These are phyloP conservation scores for Batkoa obscura DNA, from an alignment of 371 early-diverging fungal species.

Conservation along the genomic window DNA sequence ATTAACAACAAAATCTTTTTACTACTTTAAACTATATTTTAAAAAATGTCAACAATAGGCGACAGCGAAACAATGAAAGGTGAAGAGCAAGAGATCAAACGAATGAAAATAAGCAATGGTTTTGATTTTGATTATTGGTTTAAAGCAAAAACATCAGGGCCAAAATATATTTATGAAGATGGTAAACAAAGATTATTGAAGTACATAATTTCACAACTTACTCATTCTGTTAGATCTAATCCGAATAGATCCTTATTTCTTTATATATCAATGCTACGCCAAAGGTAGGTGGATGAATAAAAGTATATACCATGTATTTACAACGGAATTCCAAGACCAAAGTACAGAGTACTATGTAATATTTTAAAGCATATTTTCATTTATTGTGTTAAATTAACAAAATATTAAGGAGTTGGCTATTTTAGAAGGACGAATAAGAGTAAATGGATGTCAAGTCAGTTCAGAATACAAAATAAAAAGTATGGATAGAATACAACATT, in stretches of 20 bases:
- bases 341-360: constrained; percentile 60
- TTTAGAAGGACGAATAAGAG: constrained; percentile 43
- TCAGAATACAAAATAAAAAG: constrained; percentile 34
- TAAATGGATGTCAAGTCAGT: constrained; percentile 40
- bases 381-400: neutral
- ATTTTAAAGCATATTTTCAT: neutral
- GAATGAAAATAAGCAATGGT: too few species aligned
- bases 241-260: constrained; percentile 70
- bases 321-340: constrained; percentile 71
- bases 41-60: too few species aligned
- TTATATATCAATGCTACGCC: constrained; percentile 56
- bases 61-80: too few species aligned
- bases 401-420: constrained; percentile 45
- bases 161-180: too few species aligned
- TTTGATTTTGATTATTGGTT: too few species aligned
- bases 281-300: constrained; percentile 83
- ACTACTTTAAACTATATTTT: too few species aligned
- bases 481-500: constrained; percentile 56
- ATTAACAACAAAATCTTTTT: too few species aligned
- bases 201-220: too few species aligned
- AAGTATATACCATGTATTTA: constrained; percentile 51
- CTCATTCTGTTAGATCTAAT: too few species aligned
- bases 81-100: too few species aligned
- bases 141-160: too few species aligned
- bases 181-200: too few species aligned